These are phyloP conservation scores for Carallia brachiata DNA, from an alignment of 345 rosid species.

Conservation along the genomic window DNA sequence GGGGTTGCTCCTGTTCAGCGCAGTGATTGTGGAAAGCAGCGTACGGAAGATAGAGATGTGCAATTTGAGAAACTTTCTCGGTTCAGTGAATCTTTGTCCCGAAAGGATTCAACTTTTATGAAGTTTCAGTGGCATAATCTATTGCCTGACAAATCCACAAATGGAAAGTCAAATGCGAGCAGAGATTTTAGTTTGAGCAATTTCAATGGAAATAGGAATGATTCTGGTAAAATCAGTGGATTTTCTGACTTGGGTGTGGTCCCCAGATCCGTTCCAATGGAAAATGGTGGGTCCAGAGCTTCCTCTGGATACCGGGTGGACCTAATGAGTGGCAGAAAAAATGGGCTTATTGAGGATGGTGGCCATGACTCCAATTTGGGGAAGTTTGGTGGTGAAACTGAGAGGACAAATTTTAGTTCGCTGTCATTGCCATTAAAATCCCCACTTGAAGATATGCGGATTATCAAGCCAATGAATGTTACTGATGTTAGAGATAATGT, in stretches of 20 bases:
- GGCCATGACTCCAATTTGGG: neutral
- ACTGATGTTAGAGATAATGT: slow-evolving; percentile 1
- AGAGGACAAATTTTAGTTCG: slow-evolving; percentile 8
- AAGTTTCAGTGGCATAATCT: slow-evolving; percentile 45
- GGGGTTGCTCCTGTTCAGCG: neutral
- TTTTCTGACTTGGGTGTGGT: slow-evolving; percentile 6
- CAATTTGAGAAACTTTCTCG: slow-evolving; percentile 15
- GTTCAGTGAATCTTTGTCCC: slow-evolving; percentile 21
- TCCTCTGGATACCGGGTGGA: slow-evolving; percentile 3
- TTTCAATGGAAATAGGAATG: too few relatives aligned
- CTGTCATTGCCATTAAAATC: neutral
- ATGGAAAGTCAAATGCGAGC: neutral
- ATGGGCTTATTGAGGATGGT: neutral
- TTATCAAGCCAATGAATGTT: neutral
- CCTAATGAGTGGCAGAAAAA: neutral
- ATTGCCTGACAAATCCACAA: slow-evolving; percentile 10
- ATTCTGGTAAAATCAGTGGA: neutral
- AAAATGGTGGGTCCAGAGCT: slow-evolving; percentile 2
- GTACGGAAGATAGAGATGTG: slow-evolving; percentile 3
- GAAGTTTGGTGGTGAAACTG: neutral
- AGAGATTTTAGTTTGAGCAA: too few relatives aligned
- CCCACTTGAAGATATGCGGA: neutral
- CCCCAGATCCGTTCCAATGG: slow-evolving; percentile 1
- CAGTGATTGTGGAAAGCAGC: neutral
- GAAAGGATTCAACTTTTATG: slow-evolving; percentile 9